A percentile compares a stretch with the other conserved stretches of the same genome.
Evolutionary conservation across 345 rosid genomes (phyloP).

Genomic region (Corchorus olitorius): DNA sequence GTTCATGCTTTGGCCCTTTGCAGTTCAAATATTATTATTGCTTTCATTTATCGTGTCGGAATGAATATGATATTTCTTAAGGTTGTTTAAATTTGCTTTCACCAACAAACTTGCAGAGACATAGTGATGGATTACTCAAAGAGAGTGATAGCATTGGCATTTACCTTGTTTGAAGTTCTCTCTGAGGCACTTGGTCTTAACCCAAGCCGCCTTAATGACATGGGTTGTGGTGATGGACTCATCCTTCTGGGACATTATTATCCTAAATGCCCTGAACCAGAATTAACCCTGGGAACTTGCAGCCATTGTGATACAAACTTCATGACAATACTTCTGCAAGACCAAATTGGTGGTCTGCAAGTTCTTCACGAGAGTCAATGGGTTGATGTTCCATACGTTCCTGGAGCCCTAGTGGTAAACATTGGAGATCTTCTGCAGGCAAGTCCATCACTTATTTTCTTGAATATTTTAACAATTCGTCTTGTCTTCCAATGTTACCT

Average conservation of each 20-base stretch:
- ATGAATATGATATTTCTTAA: too few relatives aligned
- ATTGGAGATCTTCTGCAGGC: conserved; percentile 43
- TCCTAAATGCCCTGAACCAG: conserved; percentile 50
- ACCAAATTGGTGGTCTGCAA: conserved; percentile 51
- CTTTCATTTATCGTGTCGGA: too few relatives aligned
- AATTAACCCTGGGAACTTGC: conserved; percentile 37
- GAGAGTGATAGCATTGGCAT: conserved; percentile 35
- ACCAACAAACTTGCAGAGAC: conserved; percentile 27
- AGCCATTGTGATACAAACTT: conserved; percentile 36
- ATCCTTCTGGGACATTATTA: conserved; percentile 40
- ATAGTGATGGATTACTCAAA: conserved; percentile 37
- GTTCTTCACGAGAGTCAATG: conserved; percentile 40
- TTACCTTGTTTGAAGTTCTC: conserved; percentile 33
- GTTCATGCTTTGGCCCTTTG: background rate
- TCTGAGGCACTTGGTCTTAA: conserved; percentile 44
- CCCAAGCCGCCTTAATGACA: conserved; percentile 27
- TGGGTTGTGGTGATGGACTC: conserved; percentile 32
- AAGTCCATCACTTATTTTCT: background rate
- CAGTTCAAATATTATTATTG: background rate
- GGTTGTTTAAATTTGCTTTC: background rate
- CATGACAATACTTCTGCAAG: conserved; percentile 46
- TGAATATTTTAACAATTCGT: background rate
- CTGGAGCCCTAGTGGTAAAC: conserved; percentile 32
- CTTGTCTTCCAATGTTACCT: too few relatives aligned
- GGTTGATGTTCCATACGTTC: conserved; percentile 36